A percentile compares a stretch with the other conserved stretches of the same genome.
Conservation (phyloP, 176 grass and related monocot species). For the Melocanna baccifera region DNA sequence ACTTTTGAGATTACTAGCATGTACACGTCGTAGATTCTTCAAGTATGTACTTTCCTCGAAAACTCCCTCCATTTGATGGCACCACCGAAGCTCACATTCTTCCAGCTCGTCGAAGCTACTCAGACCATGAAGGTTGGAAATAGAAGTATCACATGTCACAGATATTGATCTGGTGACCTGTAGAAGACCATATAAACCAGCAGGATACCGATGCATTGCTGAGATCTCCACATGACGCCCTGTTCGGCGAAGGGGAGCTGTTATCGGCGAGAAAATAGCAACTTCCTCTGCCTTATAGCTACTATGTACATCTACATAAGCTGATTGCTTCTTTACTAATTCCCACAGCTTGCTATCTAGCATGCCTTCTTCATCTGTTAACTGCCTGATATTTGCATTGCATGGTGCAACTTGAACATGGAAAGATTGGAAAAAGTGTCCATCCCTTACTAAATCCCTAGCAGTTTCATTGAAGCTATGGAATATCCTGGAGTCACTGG, state of each 20-base stretch:
- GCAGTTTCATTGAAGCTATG: neutral
- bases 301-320: neutral
- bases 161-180: neutral
- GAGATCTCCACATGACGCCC: conserved; percentile 14
- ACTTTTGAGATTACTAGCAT: neutral
- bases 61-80: neutral
- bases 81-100: neutral
- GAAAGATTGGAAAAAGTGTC: neutral
- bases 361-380: too few species aligned
- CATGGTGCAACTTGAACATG: neutral
- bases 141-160: neutral
- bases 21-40: neutral
- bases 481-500: neutral
- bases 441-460: accelerated
- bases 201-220: neutral
- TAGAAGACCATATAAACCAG: accelerated
- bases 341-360: neutral
- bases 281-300: accelerated
- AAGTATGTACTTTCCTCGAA: accelerated
- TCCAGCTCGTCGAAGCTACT: accelerated
- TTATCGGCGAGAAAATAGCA: neutral
- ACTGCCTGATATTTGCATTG: too few species aligned
- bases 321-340: neutral
- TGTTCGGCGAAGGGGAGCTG: neutral
- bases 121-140: accelerated